Evolutionary conservation across 2,329 filamentous ascomycete genomes (phyloP).

Genomic region (Sporothrix pseudoabietina): DNA sequence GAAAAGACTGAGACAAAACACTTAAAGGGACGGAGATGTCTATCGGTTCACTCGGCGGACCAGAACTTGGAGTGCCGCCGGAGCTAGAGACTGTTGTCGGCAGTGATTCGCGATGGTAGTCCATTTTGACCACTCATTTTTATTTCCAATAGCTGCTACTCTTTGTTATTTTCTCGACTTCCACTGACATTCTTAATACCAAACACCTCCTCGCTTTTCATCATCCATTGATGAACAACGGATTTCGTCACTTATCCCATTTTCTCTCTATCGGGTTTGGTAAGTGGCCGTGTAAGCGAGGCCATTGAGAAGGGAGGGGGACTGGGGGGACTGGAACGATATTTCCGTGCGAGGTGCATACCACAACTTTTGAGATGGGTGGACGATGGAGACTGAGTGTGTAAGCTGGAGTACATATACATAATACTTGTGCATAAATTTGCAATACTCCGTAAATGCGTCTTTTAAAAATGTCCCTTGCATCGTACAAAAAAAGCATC

Average conservation of each 20-base stretch:
- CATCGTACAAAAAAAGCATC: background rate
- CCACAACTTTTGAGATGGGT: background rate
- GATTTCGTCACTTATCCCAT: background rate
- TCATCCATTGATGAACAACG: background rate
- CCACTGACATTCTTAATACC: too few relatives aligned
- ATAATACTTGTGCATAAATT: background rate
- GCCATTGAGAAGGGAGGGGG: background rate
- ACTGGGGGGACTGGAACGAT: background rate
- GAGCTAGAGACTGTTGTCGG: background rate
- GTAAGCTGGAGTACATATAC: background rate
- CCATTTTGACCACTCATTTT: background rate
- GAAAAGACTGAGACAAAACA: background rate
- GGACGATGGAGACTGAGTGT: background rate
- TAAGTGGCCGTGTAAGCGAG: conserved; percentile 11
- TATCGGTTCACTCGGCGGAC: conserved; percentile 2
- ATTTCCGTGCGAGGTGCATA: background rate
- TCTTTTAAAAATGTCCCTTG: conserved; percentile 16
- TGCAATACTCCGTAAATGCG: background rate
- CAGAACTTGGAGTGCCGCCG: background rate
- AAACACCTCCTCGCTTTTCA: background rate
- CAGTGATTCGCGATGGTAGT: background rate
- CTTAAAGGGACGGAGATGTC: background rate
- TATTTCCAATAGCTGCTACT: too few relatives aligned
- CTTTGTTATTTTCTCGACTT: background rate
- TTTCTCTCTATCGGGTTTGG: conserved; percentile 5